A percentile compares a stretch with the other conserved stretches of the same genome.
Evolutionary conservation across 306 rosid genomes (phyloP).

Genomic region (Inga leiocalycina): DNA sequence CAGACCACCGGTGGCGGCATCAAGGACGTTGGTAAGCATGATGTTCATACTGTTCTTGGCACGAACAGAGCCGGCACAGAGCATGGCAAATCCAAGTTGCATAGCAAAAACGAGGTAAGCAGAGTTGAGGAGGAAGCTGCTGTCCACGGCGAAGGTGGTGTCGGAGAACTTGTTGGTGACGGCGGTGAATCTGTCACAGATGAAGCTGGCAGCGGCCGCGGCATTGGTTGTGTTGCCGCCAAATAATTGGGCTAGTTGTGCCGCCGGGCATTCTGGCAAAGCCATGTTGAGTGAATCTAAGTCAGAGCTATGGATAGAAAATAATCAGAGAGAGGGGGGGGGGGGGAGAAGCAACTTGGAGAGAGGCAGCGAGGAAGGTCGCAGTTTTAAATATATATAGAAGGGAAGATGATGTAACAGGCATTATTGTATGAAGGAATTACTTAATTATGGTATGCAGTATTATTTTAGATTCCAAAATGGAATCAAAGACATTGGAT

Average conservation of each 20-base stretch:
- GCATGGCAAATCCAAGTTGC: slow-evolving; percentile 99
- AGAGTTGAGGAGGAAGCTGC: slow-evolving; percentile 84
- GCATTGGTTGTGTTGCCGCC: slow-evolving; percentile 73
- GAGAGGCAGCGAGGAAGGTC: not conserved
- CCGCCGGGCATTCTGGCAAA: not conserved
- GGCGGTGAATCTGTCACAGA: slow-evolving; percentile 52
- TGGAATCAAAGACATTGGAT: not conserved
- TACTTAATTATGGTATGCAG: too few species aligned
- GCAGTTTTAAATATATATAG: not conserved
- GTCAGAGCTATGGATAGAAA: not conserved
- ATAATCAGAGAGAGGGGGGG: not conserved
- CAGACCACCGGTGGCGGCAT: slow-evolving; percentile 88
- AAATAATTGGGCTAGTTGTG: slow-evolving; percentile 23
- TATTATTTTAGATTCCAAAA: too few species aligned
- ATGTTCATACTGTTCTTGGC: slow-evolving; percentile 99
- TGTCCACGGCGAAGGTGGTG: slow-evolving; percentile 65
- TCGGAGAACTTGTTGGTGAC: slow-evolving; percentile 48
- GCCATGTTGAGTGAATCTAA: not conserved
- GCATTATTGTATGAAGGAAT: not conserved
- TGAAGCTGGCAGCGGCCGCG: slow-evolving; percentile 58
- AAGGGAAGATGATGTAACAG: not conserved
- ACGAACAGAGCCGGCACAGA: slow-evolving; percentile 97
- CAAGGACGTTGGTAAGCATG: slow-evolving; percentile 97
- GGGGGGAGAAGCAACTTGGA: not conserved
- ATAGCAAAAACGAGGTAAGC: slow-evolving; percentile 95